Evolutionary conservation across 768 basidiomycete genomes (phyloP), one percentile per base, ranked within the genome.

Genomic region (Melanogaster broomeanus): DNA sequence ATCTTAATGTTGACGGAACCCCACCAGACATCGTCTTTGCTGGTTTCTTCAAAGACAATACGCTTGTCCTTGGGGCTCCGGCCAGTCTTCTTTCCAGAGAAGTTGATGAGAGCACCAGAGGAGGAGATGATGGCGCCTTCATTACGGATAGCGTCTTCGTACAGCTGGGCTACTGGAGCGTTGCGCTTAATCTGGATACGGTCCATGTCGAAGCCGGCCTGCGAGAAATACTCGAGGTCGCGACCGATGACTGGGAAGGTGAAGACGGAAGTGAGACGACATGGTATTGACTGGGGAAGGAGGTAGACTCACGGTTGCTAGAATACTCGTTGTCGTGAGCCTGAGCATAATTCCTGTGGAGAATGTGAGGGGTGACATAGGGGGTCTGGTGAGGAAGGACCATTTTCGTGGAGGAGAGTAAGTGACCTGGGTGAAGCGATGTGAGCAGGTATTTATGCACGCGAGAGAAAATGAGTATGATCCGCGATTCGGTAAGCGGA

Each of bases 11-110:
- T 99, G 62, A 98, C 94, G 27, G 92, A 88, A 35, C 97, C 96
- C 97, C 97, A 98, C 95, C 97, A 99, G 70, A 99, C 88, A 56
- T 98, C 84, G 67, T 98, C 93, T 74, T 93, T 97, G 74, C 85
- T 88, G 46, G 91, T 88, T 61, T 98, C 95, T 72, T 99, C 97
- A 69, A 79, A 98, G 65, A 99, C 97, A 66, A 99, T 98, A 56
- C 97, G 94, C 83, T 98, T 99, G 83, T 99, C 97, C 71, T 98
- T 99, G 47, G 97, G 97, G 61, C 85, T 88, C 43, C 97, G 83
- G 49, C 97, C 97, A 3, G 97, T 98, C 81, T 99, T 99, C 81
- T 98, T 98, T 25, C 97, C 97, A 10, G 94, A 97, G 65, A 98
- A 99, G 82, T 99, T 99, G 85, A 99, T 99, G 63, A 99, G 78